These are phyloP conservation scores for Fomitopsis pinicola DNA, from an alignment of 1,284 basidiomycete genomes.

Conservation along the genomic window DNA sequence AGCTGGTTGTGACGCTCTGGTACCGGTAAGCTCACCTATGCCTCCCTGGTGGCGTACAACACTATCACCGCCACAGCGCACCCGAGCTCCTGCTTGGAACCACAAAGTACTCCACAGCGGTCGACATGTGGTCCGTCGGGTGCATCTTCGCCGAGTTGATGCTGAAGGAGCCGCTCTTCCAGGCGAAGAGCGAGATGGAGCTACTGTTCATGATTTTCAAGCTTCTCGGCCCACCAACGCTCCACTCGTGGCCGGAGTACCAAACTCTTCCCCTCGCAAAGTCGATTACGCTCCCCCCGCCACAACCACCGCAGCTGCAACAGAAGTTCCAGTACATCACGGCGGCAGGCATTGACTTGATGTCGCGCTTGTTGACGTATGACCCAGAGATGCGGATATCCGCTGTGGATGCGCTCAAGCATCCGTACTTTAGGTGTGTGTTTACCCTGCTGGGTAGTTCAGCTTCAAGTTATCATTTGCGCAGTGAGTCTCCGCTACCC, in stretches of 20 bases:
- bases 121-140: slow-evolving; percentile 99
- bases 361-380: slow-evolving; percentile 83
- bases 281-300: slow-evolving; percentile 73
- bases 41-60: slow-evolving; percentile 11
- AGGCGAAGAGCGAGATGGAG: slow-evolving; percentile 94
- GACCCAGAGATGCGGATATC: slow-evolving; percentile 83
- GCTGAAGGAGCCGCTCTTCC: slow-evolving; percentile 90
- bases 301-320: slow-evolving; percentile 69
- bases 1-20: slow-evolving; percentile 97
- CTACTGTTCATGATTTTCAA: slow-evolving; percentile 92
- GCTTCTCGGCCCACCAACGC: slow-evolving; percentile 86
- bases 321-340: slow-evolving; percentile 82
- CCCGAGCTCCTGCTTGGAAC: slow-evolving; percentile 95
- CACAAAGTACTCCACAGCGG: slow-evolving; percentile 89
- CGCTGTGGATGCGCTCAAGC: slow-evolving; percentile 85
- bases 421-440: slow-evolving; percentile 88
- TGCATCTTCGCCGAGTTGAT: slow-evolving; percentile 98
- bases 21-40: slow-evolving; percentile 72
- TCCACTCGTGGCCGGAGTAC: slow-evolving; percentile 85
- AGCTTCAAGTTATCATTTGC: not conserved
- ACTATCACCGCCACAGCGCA: slow-evolving; percentile 50
- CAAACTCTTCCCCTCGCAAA: slow-evolving; percentile 75
- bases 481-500: slow-evolving; percentile 89
- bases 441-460: too few relatives aligned
- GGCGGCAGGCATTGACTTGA: slow-evolving; percentile 80